These are phyloP conservation scores for Clathrus columnatus DNA, from an alignment of 768 basidiomycete species.

Conservation along the genomic window DNA sequence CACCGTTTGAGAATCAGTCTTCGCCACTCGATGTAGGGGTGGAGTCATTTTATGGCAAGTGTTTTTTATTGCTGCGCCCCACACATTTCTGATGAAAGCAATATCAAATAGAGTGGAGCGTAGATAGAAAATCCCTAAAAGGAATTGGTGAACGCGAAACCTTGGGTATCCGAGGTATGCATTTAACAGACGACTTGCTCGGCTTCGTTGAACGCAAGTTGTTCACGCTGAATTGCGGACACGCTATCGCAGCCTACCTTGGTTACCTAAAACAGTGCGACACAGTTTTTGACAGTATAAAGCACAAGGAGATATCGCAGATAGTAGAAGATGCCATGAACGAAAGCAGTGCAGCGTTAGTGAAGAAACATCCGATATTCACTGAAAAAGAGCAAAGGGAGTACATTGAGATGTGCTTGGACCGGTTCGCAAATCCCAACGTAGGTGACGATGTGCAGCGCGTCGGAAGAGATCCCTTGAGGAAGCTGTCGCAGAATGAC, in stretches of 20 bases:
- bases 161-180: conserved; percentile 23
- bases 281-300: conserved; percentile 27
- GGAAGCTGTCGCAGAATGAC: conserved; percentile 29
- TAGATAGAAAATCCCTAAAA: conserved; percentile 25
- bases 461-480: conserved; percentile 31
- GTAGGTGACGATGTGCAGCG: conserved; percentile 29
- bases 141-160: conserved; percentile 10
- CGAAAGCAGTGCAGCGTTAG: conserved; percentile 31
- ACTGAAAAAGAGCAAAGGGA: conserved; percentile 17
- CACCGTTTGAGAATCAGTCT: conserved; percentile 14
- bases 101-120: conserved; percentile 26
- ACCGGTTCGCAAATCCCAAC: conserved; percentile 27
- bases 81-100: neutral
- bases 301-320: conserved; percentile 21
- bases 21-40: conserved; percentile 30
- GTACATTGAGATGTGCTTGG: conserved; percentile 27
- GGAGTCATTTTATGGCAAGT: conserved; percentile 26
- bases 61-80: neutral
- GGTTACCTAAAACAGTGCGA: conserved; percentile 23
- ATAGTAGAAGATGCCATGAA: conserved; percentile 26
- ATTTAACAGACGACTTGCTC: conserved; percentile 24
- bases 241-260: conserved; percentile 32
- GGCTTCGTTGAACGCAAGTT: conserved; percentile 35
- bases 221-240: conserved; percentile 35
- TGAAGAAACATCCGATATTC: conserved; percentile 21